phyloP scores from a whole-genome alignment of 495 filamentous ascomycete species.

The Hypoxylon subgilvum region DNA sequence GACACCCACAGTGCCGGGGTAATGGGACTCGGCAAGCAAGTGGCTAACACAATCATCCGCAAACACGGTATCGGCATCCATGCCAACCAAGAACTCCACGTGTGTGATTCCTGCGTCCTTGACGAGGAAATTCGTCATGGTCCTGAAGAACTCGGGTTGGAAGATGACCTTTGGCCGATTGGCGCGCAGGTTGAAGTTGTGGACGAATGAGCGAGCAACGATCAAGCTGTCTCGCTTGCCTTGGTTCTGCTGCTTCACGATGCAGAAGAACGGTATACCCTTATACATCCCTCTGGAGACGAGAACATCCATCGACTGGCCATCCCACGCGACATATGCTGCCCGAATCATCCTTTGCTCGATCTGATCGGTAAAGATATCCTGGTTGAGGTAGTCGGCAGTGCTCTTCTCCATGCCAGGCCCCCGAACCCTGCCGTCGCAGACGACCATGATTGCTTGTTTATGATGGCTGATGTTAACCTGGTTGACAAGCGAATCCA shows the following conservation, averaged over 20 bases:
- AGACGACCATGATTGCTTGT: constrained; percentile 74
- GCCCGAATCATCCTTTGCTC: constrained; percentile 66
- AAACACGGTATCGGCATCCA: constrained; percentile 46
- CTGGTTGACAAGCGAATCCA: constrained; percentile 43
- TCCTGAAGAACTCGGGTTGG: constrained; percentile 34
- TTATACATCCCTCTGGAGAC: constrained; percentile 77
- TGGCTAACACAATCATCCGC: constrained; percentile 35
- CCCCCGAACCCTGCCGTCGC: constrained; percentile 78
- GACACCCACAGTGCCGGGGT: constrained; percentile 37
- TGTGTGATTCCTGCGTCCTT: constrained; percentile 30
- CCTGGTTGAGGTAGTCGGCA: constrained; percentile 67
- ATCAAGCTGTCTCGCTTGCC: constrained; percentile 82
- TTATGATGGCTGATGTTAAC: constrained; percentile 48
- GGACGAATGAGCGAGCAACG: constrained; percentile 76
- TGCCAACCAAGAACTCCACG: constrained; percentile 39
- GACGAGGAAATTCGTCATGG: constrained; percentile 31
- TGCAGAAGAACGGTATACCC: constrained; percentile 62
- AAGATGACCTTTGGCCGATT: constrained; percentile 34
- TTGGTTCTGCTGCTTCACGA: constrained; percentile 74
- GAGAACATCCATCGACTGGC: constrained; percentile 75
- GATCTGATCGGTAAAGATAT: constrained; percentile 71
- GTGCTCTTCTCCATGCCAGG: constrained; percentile 74
- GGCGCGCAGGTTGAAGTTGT: constrained; percentile 65
- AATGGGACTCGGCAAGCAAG: constrained; percentile 34
- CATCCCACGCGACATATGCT: constrained; percentile 66